Evolutionary conservation across 192 early-diverging fungal species (phyloP).

Genomic region (Coemansia sp.): DNA sequence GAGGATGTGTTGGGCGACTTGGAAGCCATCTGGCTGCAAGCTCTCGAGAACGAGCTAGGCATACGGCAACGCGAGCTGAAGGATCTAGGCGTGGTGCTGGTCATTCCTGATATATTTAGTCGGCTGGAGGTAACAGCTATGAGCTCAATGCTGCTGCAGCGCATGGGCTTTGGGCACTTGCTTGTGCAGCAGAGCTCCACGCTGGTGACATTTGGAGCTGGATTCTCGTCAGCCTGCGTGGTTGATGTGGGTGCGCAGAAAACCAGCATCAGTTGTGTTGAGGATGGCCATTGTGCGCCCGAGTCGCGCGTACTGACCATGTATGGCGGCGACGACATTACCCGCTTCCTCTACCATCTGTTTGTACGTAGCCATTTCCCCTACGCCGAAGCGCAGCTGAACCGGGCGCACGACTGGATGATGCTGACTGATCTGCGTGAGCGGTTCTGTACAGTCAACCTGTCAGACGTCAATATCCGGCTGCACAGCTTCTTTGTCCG

Average conservation of each 20-base stretch:
- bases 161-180: constrained; percentile 75
- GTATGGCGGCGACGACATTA: constrained; percentile 90
- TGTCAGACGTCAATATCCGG: constrained; percentile 79
- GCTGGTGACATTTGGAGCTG: constrained; percentile 84
- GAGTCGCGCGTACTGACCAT: constrained; percentile 66
- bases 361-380: constrained; percentile 71
- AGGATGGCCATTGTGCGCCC: constrained; percentile 74
- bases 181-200: constrained; percentile 78
- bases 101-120: constrained; percentile 77
- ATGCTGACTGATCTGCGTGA: constrained; percentile 81
- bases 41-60: constrained; percentile 66
- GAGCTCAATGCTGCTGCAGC: constrained; percentile 63
- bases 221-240: constrained; percentile 79
- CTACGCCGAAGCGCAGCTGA: constrained; percentile 64
- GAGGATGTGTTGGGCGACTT: constrained; percentile 72
- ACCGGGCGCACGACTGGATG: constrained; percentile 66
- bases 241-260: constrained; percentile 92
- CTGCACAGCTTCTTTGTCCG: constrained; percentile 81
- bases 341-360: constrained; percentile 65
- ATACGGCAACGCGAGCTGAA: constrained; percentile 60
- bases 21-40: constrained; percentile 74
- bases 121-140: constrained; percentile 63
- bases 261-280: constrained; percentile 78
- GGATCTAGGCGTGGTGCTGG: constrained; percentile 67
- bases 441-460: constrained; percentile 79